A percentile compares a stretch with the other conserved stretches of the same genome.
phyloP scores from a whole-genome alignment of 495 filamentous ascomycete genomes.

The Lichina pygmaea region DNA sequence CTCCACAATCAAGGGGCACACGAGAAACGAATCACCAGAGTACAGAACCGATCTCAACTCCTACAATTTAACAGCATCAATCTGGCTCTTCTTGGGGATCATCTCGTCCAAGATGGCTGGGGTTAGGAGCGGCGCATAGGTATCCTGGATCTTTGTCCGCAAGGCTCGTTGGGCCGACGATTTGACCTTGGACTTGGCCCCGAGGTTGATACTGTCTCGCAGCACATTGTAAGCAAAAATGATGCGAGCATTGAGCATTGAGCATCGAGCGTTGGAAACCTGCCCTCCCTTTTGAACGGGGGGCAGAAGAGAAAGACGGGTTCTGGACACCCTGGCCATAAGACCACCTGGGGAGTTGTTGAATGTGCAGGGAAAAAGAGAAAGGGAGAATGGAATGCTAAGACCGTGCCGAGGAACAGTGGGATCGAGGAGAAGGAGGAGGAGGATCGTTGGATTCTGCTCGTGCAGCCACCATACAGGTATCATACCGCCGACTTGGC shows the following conservation, averaged over 20 bases:
- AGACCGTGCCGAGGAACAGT: too few species aligned
- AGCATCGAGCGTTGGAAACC: too few species aligned
- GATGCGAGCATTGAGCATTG: too few species aligned
- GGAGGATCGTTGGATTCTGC: too few species aligned
- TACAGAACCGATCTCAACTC: too few species aligned
- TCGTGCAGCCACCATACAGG: too few species aligned
- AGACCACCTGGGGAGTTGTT: neutral
- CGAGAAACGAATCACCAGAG: too few species aligned
- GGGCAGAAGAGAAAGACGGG: neutral
- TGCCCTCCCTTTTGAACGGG: neutral
- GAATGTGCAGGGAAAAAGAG: neutral
- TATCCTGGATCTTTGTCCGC: slow-evolving; percentile 50
- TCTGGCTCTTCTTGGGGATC: slow-evolving; percentile 80
- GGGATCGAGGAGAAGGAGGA: too few species aligned
- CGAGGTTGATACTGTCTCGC: slow-evolving; percentile 32
- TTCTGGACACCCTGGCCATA: neutral
- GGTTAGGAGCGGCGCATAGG: slow-evolving; percentile 53
- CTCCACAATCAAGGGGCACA: too few species aligned
- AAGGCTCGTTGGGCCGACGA: slow-evolving; percentile 77
- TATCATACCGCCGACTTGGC: too few species aligned
- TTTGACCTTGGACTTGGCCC: slow-evolving; percentile 86
- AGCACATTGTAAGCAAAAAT: neutral
- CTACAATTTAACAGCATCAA: slow-evolving; percentile 70
- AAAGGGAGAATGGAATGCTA: too few species aligned
- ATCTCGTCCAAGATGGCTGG: slow-evolving; percentile 72